Conservation (phyloP, 2,329 filamentous ascomycete genomes). For the Cytospora mali region DNA sequence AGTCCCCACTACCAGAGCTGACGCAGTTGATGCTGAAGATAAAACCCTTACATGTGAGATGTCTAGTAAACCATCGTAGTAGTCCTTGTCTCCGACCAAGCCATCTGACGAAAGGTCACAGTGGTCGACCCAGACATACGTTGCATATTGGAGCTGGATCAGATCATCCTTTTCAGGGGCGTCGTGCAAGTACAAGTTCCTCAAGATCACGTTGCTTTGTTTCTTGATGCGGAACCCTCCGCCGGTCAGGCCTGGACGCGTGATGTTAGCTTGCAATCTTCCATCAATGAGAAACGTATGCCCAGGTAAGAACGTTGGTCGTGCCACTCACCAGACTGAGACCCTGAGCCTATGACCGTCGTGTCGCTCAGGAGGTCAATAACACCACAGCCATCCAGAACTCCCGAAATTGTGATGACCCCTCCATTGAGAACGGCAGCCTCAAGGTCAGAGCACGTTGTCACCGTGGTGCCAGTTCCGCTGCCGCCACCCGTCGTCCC, state of each 20-base stretch:
- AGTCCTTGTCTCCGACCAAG: constrained; percentile 56
- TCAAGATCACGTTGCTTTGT: constrained; percentile 57
- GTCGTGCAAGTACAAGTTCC: constrained; percentile 56
- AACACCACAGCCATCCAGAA: constrained; percentile 45
- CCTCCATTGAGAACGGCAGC: constrained; percentile 41
- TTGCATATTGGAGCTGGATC: constrained; percentile 38
- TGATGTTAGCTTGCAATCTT: background rate
- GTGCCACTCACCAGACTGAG: constrained; percentile 39
- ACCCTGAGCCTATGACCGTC: constrained; percentile 53
- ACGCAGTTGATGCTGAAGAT: constrained; percentile 19
- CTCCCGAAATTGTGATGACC: constrained; percentile 51
- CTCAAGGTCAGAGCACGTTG: constrained; percentile 45
- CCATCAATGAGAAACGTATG: background rate
- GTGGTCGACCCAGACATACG: constrained; percentile 56
- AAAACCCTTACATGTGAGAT: constrained; percentile 57
- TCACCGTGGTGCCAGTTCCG: constrained; percentile 48
- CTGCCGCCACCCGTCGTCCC: constrained; percentile 50
- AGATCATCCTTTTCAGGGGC: constrained; percentile 53
- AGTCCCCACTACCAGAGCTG: background rate
- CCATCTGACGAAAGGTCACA: constrained; percentile 53
- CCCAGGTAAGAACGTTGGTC: background rate
- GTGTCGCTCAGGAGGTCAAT: constrained; percentile 53
- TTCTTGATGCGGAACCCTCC: constrained; percentile 51
- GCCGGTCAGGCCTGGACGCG: constrained; percentile 42
- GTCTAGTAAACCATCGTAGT: constrained; percentile 59